Conservation (phyloP, 148 eudicot genomes). For the Chenopodium quinoa region DNA sequence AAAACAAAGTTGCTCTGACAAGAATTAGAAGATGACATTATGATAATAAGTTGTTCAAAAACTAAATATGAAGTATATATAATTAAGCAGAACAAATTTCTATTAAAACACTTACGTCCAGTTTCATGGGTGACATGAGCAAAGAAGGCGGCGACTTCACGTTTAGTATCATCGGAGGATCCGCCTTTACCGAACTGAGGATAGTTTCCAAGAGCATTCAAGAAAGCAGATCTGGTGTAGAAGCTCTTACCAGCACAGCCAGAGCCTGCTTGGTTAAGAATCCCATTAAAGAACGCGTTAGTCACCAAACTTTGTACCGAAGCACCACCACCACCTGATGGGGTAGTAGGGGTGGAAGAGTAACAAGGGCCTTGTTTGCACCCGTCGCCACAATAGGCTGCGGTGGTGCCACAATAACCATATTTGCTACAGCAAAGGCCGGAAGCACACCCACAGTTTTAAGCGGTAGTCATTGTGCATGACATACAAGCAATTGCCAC, state of each 20-base stretch:
- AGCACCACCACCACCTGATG: constrained; percentile 14
- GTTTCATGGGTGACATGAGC: constrained; percentile 73
- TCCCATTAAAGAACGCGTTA: constrained; percentile 41
- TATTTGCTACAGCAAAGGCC: constrained; percentile 45
- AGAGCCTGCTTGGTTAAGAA: constrained; percentile 33
- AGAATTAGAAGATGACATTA: too few relatives aligned
- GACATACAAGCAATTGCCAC: background rate
- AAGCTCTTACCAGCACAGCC: constrained; percentile 52
- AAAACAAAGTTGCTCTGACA: too few relatives aligned
- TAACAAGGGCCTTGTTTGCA: constrained; percentile 43
- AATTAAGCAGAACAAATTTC: too few relatives aligned
- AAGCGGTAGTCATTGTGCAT: constrained; percentile 10
- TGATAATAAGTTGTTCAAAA: too few relatives aligned
- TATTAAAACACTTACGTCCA: constrained; percentile 46
- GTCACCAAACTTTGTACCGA: constrained; percentile 42
- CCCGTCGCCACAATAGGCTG: constrained; percentile 50
- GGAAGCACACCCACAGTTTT: constrained; percentile 43
- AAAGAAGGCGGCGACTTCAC: constrained; percentile 66
- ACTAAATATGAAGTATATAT: too few relatives aligned
- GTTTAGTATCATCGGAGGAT: constrained; percentile 39
- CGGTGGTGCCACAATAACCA: constrained; percentile 49
- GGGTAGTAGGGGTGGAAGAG: constrained; percentile 1
- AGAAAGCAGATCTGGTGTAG: constrained; percentile 40
- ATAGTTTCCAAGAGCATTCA: constrained; percentile 34
- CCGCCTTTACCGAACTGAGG: constrained; percentile 49